A percentile compares a stretch with the other conserved stretches of the same genome.
Evolutionary conservation across 73 alveolate genomes (phyloP).

Genomic region (Diophrys appendiculata): DNA sequence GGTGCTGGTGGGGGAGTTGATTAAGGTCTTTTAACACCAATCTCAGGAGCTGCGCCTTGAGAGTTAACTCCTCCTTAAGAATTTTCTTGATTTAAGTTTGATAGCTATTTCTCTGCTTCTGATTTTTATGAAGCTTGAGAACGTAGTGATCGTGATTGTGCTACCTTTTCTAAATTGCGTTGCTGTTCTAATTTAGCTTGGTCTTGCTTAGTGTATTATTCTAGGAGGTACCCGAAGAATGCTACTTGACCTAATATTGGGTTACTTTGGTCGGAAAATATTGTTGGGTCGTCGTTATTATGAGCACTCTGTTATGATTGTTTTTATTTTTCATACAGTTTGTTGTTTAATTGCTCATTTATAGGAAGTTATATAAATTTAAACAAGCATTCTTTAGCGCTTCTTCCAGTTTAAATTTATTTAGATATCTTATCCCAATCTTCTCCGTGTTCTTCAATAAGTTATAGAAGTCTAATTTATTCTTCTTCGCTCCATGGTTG

Average conservation of each 20-base stretch:
- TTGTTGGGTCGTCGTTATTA: slow-evolving; percentile 37
- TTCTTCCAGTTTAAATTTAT: slow-evolving; percentile 40
- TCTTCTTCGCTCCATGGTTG: slow-evolving; percentile 80
- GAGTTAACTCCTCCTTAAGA: slow-evolving; percentile 19
- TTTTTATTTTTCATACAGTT: slow-evolving; percentile 46
- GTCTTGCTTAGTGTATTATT: slow-evolving; percentile 63
- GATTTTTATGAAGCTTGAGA: slow-evolving; percentile 36
- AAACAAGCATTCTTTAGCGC: slow-evolving; percentile 62
- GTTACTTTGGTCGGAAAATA: slow-evolving; percentile 17
- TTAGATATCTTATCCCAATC: slow-evolving; percentile 41
- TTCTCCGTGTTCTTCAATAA: slow-evolving; percentile 58
- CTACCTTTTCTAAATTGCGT: slow-evolving; percentile 46
- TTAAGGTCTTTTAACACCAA: slow-evolving; percentile 14
- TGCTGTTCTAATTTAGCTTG: slow-evolving; percentile 46
- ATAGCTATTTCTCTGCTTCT: slow-evolving; percentile 44
- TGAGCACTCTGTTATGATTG: slow-evolving; percentile 29
- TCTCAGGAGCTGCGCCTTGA: slow-evolving; percentile 2
- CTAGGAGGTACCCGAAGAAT: slow-evolving; percentile 47
- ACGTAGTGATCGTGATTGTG: not conserved
- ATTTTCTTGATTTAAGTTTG: slow-evolving; percentile 42
- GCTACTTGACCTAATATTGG: slow-evolving; percentile 26
- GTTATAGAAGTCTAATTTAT: slow-evolving; percentile 63
- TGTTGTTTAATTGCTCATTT: slow-evolving; percentile 59
- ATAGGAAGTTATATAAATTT: slow-evolving; percentile 71
- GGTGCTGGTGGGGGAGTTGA: not conserved